Evolutionary conservation across 1,139 yeast species (phyloP).

Genomic region (Spencermartinsiella ligniputridi): DNA sequence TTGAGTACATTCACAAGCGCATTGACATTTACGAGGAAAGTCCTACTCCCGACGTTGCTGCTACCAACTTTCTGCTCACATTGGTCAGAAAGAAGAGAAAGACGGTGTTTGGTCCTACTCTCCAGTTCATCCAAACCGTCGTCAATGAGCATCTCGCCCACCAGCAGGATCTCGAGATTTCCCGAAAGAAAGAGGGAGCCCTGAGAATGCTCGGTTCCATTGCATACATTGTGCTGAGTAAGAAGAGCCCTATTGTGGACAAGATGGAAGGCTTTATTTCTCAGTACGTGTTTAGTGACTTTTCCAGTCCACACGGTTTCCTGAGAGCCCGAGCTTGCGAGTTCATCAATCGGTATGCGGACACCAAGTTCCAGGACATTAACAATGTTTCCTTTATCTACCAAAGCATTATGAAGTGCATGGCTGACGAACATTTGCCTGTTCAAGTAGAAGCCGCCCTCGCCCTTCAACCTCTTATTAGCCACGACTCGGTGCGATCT

Average conservation of each 20-base stretch:
- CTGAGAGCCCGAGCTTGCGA: constrained; percentile 84
- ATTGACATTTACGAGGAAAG: constrained; percentile 71
- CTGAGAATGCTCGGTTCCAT: constrained; percentile 74
- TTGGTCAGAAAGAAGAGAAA: constrained; percentile 60
- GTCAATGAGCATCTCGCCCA: constrained; percentile 42
- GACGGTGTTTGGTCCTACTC: constrained; percentile 56
- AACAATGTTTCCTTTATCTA: constrained; percentile 52
- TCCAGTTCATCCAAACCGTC: constrained; percentile 60
- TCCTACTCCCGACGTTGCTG: constrained; percentile 75
- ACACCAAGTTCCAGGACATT: constrained; percentile 49
- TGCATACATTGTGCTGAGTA: constrained; percentile 52
- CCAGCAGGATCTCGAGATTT: constrained; percentile 49
- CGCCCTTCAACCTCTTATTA: constrained; percentile 76
- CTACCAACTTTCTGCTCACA: constrained; percentile 70
- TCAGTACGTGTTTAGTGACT: constrained; percentile 65
- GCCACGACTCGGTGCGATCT: constrained; percentile 59
- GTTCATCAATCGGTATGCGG: constrained; percentile 65
- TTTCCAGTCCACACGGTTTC: constrained; percentile 62
- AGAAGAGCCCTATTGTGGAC: constrained; percentile 53
- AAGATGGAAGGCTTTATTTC: constrained; percentile 70
- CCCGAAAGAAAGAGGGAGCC: constrained; percentile 75
- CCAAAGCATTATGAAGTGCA: constrained; percentile 62
- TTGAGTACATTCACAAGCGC: constrained; percentile 78
- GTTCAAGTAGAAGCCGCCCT: constrained; percentile 80
- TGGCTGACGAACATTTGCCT: constrained; percentile 58